Base-by-base conservation (phyloP, 2,329 filamentous ascomycete genomes). In the Apiospora phragmitis region DNA sequence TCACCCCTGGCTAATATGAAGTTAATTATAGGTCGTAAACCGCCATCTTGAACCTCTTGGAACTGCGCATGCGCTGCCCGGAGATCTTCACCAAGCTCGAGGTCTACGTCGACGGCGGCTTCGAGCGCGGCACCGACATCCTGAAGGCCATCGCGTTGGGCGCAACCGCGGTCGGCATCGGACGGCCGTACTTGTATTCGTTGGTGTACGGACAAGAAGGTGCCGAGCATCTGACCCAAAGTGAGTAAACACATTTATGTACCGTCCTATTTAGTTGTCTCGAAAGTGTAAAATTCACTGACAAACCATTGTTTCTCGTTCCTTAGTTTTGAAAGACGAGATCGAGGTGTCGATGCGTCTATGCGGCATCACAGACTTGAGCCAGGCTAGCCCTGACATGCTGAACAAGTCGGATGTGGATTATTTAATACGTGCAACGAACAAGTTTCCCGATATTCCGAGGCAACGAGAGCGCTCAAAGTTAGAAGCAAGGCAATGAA, bases 141-240 rank as follows among this genome's bases (percentile, higher is more conserved):
- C 80, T 89, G 32, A 89, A 89, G 73, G 85, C 85, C 2, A 76
- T 89, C 9, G 85, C 84, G 32, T 78, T 89, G 0, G 87, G 87
- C 0, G 87, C 86, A 5, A 87, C 83, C 0, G 86, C 86, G 14
- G 87, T 88, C 4, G 86, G 87, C 0, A 82, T 89, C 68, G 87
- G 87, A 0, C 79, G 87, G 18, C 86, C 86, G 21, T 85, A 85
- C 71, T 77, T 89, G 8, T 89, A 72, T n/a, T 70, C 69, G 1
- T 32, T 72, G 35, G 84, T 85, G 4, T 88, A 88, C 71, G 87
- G 87, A 6, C 85, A 87, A 74, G 85, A 85, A 70, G 87, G 87
- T 1, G 84, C 87, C 24, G 85, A 87, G 74, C 84, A 87, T 77
- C 79, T 87, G 71, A 84, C 87, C 69, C 84, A 87, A 71, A 87